Conservation (phyloP, 176 grass and related monocot genomes). For the Olyra latifolia region DNA sequence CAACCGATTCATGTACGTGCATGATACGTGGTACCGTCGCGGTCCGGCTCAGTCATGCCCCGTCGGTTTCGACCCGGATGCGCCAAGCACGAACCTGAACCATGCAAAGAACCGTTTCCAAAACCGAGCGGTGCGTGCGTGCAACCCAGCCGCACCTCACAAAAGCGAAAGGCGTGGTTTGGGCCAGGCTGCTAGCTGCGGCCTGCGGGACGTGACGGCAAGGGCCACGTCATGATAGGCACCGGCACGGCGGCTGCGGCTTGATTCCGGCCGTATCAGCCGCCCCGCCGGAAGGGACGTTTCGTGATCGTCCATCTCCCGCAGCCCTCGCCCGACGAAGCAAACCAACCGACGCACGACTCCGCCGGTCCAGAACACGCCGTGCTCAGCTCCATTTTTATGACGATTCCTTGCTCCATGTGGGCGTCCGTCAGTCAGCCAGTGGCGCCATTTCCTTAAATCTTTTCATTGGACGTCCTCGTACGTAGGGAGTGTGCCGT, state of each 20-base stretch:
- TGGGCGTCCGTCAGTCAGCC: neutral
- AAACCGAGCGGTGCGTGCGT: neutral
- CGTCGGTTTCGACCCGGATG: neutral
- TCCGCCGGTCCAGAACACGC: neutral
- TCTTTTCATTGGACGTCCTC: neutral
- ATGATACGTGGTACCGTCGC: neutral
- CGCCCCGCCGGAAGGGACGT: neutral
- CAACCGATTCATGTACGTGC: neutral
- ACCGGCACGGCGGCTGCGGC: neutral
- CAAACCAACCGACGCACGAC: neutral
- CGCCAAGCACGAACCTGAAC: neutral
- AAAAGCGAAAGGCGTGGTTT: neutral
- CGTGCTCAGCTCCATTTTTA: neutral
- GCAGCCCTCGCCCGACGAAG: neutral
- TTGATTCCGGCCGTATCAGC: neutral
- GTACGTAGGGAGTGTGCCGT: neutral
- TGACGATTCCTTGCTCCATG: neutral
- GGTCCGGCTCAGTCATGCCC: neutral
- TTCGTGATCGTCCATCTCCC: neutral
- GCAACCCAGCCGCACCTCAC: neutral
- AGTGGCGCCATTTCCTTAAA: neutral
- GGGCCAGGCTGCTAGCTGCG: neutral
- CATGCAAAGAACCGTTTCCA: neutral
- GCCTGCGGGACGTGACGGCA: constrained; percentile 1
- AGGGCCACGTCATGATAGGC: neutral